These are phyloP conservation scores for Cladophialophora carrionii DNA, from an alignment of 2,329 filamentous ascomycete genomes.

Conservation along the genomic window DNA sequence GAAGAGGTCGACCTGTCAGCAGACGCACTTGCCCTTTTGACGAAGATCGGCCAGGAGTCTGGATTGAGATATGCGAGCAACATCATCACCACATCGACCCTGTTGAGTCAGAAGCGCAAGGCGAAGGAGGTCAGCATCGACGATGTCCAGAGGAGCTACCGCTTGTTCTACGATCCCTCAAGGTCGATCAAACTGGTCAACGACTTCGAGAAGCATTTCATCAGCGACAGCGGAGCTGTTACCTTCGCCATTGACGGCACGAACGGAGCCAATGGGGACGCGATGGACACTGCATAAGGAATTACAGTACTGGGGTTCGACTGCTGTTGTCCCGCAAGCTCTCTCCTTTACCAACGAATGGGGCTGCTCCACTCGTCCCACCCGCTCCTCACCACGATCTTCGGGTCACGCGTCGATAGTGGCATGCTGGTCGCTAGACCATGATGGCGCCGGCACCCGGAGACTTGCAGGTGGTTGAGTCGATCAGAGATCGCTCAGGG, in stretches of 20 bases:
- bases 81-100: constrained; percentile 89
- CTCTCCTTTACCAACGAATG: neutral
- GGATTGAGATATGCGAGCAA: constrained; percentile 96
- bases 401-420: neutral
- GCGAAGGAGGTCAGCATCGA: constrained; percentile 80
- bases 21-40: constrained; percentile 87
- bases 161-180: constrained; percentile 86
- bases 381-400: no score
- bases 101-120: constrained; percentile 82
- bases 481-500: neutral
- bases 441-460: neutral
- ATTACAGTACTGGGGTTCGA: neutral
- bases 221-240: constrained; percentile 81
- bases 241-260: constrained; percentile 61
- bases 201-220: constrained; percentile 89
- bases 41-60: constrained; percentile 92
- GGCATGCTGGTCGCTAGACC: neutral
- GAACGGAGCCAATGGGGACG: constrained; percentile 57
- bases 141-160: constrained; percentile 91
- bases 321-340: neutral
- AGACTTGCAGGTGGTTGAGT: neutral
- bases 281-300: constrained; percentile 68
- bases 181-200: constrained; percentile 88
- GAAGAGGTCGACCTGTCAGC: constrained; percentile 91
- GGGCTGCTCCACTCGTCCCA: neutral